Conservation (phyloP, 2,329 filamentous ascomycete genomes). For the Fusarium pseudograminearum region DNA sequence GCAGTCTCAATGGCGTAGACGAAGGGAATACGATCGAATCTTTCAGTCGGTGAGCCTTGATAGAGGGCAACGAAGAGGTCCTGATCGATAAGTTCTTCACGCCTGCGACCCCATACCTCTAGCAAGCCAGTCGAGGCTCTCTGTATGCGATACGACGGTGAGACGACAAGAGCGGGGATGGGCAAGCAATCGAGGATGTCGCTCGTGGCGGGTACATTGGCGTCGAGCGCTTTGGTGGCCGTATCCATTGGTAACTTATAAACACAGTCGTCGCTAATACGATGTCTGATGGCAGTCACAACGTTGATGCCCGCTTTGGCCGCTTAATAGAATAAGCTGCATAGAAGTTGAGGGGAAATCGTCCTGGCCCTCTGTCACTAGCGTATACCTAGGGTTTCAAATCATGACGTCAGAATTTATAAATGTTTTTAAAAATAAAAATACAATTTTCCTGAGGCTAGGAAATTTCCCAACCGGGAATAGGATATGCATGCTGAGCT, state of each 20-base stretch:
- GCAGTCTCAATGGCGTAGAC: slow-evolving; percentile 5
- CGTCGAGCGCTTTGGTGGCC: not conserved
- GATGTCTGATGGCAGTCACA: not conserved
- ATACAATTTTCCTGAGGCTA: too few species aligned
- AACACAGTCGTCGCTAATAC: slow-evolving; percentile 7
- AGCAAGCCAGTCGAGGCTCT: not conserved
- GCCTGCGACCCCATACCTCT: not conserved
- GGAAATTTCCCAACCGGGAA: too few species aligned
- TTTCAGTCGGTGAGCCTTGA: not conserved
- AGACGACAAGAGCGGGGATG: slow-evolving; percentile 10
- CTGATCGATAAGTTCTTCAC: not conserved
- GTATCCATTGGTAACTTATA: not conserved
- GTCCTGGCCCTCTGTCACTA: not conserved
- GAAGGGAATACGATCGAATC: slow-evolving; percentile 14
- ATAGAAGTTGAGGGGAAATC: not conserved
- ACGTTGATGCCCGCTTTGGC: not conserved
- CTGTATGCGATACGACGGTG: slow-evolving; percentile 5
- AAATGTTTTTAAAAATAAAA: too few species aligned
- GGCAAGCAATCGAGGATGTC: slow-evolving; percentile 9
- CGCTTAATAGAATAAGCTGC: not conserved
- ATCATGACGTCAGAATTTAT: not conserved
- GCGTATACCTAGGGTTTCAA: not conserved
- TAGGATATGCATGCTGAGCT: too few species aligned
- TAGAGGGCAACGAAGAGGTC: slow-evolving; percentile 16
- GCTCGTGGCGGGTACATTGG: not conserved